Percentiles rank a stretch among this genome's conserved stretches.
These are phyloP conservation scores for Polytrichum formosum DNA, from an alignment of 225 moss, liverwort and hornwort genomes.

Conservation along the genomic window DNA sequence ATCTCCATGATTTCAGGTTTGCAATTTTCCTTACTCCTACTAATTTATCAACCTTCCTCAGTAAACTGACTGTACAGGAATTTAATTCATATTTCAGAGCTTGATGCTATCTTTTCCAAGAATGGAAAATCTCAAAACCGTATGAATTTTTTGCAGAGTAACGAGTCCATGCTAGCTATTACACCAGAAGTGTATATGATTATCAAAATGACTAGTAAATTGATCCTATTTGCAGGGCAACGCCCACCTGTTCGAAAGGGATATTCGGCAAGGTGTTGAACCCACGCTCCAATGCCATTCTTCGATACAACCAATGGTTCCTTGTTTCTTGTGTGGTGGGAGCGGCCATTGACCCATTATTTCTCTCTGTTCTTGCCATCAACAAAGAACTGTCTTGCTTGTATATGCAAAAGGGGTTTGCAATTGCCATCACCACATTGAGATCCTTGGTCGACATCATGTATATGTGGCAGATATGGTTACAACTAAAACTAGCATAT, in stretches of 20 bases:
- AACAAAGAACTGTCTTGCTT: conserved; percentile 56
- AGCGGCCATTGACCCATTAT: conserved; percentile 75
- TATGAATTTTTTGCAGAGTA: no score
- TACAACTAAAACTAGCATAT: conserved; percentile 73
- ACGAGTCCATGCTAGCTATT: no score
- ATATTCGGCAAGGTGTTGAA: conserved; percentile 76
- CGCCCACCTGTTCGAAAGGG: conserved; percentile 19
- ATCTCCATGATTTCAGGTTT: no score
- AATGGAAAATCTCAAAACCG: no score
- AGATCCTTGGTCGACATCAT: conserved; percentile 50
- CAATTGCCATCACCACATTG: conserved; percentile 35
- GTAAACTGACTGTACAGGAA: no score
- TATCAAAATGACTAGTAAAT: no score
- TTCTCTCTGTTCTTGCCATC: conserved; percentile 60
- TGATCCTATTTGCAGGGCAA: no score
- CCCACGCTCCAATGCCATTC: conserved; percentile 56
- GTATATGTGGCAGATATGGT: conserved; percentile 78
- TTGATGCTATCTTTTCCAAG: no score
- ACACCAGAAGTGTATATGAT: no score
- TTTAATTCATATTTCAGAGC: no score
- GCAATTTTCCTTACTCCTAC: no score
- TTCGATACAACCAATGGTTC: conserved; percentile 57
- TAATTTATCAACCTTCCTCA: no score
- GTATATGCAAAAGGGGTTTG: conserved; percentile 49
- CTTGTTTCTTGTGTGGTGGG: conserved; percentile 63